Conservation (phyloP, 202 grass and related monocot genomes). For the Zizania palustris region DNA sequence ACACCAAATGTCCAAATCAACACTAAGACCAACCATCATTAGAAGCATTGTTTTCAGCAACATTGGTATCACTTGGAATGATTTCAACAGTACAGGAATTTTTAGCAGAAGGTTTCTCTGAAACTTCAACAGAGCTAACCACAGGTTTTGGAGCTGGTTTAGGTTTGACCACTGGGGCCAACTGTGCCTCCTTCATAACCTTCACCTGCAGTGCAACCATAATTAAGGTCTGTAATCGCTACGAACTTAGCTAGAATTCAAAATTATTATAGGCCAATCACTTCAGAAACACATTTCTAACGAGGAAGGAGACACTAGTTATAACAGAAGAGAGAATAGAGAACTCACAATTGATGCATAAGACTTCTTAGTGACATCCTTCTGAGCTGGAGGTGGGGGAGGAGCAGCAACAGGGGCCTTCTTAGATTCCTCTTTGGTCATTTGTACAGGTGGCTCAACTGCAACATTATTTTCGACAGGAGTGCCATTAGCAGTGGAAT, state of each 20-base stretch:
- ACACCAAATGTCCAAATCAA: too few species aligned
- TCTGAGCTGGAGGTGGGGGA: constrained; percentile 43
- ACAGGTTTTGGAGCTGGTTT: constrained; percentile 59
- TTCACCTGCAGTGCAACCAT: constrained; percentile 44
- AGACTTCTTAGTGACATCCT: constrained; percentile 73
- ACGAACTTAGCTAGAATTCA: constrained; percentile 25
- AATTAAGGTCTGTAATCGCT: not conserved
- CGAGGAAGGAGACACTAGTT: constrained; percentile 6
- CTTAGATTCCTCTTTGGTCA: constrained; percentile 50
- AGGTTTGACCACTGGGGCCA: constrained; percentile 45
- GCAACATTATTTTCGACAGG: constrained; percentile 48
- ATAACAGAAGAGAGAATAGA: constrained; percentile 6
- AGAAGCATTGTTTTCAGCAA: constrained; percentile 52
- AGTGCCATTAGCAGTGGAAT: constrained; percentile 44
- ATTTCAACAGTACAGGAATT: constrained; percentile 2
- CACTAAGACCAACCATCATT: constrained; percentile 53
- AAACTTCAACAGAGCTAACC: constrained; percentile 32
- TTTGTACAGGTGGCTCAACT: constrained; percentile 36
- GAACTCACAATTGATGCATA: constrained; percentile 94
- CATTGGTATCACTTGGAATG: constrained; percentile 33
- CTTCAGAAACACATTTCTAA: not conserved
- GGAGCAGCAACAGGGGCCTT: constrained; percentile 40
- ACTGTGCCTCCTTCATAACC: constrained; percentile 70
- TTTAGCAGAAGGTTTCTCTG: not conserved
- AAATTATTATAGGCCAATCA: constrained; percentile 1